Evolutionary conservation across 2,329 filamentous ascomycete species (phyloP).

Genomic region (Trichoderma sp.): DNA sequence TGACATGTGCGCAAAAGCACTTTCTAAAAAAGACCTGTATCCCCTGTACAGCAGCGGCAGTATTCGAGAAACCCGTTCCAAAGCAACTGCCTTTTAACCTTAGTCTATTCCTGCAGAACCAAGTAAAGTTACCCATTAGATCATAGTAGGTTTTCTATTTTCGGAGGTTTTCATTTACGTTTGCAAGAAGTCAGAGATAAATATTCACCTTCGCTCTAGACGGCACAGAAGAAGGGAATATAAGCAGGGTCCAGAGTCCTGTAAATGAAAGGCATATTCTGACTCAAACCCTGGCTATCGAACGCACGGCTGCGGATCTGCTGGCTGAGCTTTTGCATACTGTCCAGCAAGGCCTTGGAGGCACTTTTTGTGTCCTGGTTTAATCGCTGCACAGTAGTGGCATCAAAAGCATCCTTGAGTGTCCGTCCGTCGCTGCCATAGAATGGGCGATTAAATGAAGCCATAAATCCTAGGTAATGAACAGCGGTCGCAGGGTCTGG

Average conservation of each 20-base stretch:
- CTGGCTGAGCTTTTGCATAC: constrained; percentile 39
- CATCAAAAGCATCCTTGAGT: neutral
- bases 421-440: neutral
- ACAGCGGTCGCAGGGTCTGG: constrained; percentile 32
- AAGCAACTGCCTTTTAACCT: neutral
- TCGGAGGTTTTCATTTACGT: neutral
- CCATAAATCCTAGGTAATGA: constrained; percentile 31
- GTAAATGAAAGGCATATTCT: constrained; percentile 48
- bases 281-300: constrained; percentile 40
- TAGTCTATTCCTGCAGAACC: neutral
- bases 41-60: neutral
- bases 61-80: neutral
- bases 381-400: neutral
- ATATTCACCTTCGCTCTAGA: constrained; percentile 10
- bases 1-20: neutral
- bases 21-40: neutral
- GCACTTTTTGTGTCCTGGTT: neutral
- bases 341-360: neutral
- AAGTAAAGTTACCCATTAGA: neutral
- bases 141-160: neutral
- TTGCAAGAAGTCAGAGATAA: neutral
- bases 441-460: neutral
- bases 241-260: constrained; percentile 26
- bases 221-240: constrained; percentile 23
- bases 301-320: constrained; percentile 39